Evolutionary conservation across 352 stramenopile genomes (phyloP), one percentile per base, ranked within the genome.

Genomic region (Albugo candida): DNA sequence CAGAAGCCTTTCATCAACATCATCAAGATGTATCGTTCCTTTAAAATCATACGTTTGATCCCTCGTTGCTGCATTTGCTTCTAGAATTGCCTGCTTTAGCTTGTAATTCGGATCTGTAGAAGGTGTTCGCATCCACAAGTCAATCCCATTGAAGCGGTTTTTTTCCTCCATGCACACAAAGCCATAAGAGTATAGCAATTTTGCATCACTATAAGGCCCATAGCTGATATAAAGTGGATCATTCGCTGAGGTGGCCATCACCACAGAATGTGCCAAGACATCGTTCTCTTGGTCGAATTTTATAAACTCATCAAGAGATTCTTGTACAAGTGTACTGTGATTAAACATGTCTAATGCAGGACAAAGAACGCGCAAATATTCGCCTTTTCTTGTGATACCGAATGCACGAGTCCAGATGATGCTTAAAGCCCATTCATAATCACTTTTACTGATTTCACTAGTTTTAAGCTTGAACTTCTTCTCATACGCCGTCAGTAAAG

Each of bases 351-450:
- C 72, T 61, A 86, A 64, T 4, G 61, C 63, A 0, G 74, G 74
- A 46, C 70, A 80, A 50, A 86, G 53, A 17, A 78, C 61, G 34
- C 62, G 69, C 2, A 81, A 34, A 40, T 77, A 76, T 24, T 58
- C 57, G 16, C 44, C 49, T 1, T 52, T 54, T 39, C 56, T 70
- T 16, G 47, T 67, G 19, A 75, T 55, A 34, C 68, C 67, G 56
- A 85, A 85, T 4, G 74, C 69, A 10, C 74, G 69, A 53, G 65
- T 83, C 71, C 71, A 86, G 35, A 86, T 79, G 47, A 80, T 72
- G 44, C 58, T 65, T 59, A 86, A 71, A 0, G 71, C 74, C 74
- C 74, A 86, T 38, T 58, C 62, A 52, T 86, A 86, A 49, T 86
- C 69, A 8, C 8, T 70, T 44, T 13, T 73, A 20, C 10, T 60